Evolutionary conservation across 371 early-diverging fungal species (phyloP).

Genomic region (Zopfochytrium polystomum): DNA sequence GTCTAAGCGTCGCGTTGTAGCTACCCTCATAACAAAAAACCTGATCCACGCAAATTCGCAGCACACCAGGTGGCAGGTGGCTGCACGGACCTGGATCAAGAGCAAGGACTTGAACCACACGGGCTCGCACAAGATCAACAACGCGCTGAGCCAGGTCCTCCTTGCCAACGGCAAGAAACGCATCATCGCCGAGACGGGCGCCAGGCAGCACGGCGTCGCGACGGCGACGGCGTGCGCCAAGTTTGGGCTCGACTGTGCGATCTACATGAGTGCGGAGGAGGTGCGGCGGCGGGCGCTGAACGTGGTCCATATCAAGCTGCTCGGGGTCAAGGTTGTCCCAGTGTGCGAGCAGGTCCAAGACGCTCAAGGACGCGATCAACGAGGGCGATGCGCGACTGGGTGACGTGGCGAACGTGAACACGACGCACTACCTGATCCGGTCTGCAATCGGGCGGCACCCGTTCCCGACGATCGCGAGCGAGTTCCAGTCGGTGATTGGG

Average conservation of each 20-base stretch:
- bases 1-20: too few species aligned
- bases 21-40: too few species aligned
- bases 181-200: conserved; percentile 97
- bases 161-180: conserved; percentile 92
- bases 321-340: too few species aligned
- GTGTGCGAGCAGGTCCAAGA: too few species aligned
- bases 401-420: conserved; percentile 89
- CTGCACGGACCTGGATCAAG: conserved; percentile 92
- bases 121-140: too few species aligned
- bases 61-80: too few species aligned
- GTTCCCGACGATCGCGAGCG: conserved; percentile 92
- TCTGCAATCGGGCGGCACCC: conserved; percentile 93
- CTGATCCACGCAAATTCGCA: too few species aligned
- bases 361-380: too few species aligned
- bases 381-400: too few species aligned
- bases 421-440: conserved; percentile 94
- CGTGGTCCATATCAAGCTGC: conserved; percentile 91
- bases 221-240: too few species aligned
- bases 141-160: conserved; percentile 88
- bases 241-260: conserved; percentile 89
- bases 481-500: too few species aligned
- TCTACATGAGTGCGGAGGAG: conserved; percentile 98
- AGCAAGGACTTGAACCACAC: conserved; percentile 97
- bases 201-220: conserved; percentile 98
- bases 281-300: too few species aligned